phyloP scores from a whole-genome alignment of 352 stramenopile genomes.

The Pythium rhizo-oryzae region DNA sequence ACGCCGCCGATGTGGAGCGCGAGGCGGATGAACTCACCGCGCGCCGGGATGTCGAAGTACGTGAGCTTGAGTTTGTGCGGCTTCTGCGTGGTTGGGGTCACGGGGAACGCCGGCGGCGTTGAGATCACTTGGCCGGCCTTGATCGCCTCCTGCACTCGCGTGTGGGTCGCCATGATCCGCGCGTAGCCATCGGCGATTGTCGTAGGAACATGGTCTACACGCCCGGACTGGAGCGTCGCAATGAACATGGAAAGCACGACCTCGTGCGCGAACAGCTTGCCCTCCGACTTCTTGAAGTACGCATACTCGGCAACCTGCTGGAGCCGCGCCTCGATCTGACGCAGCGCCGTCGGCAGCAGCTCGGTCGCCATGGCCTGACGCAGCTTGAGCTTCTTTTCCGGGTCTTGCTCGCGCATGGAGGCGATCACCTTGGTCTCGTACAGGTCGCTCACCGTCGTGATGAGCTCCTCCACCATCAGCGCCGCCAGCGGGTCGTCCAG shows the following conservation, averaged over 20 bases:
- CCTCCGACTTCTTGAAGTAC: neutral
- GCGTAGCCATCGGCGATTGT: constrained; percentile 8
- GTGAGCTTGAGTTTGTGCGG: constrained; percentile 2
- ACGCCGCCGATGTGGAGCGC: constrained; percentile 35
- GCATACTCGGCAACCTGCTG: neutral
- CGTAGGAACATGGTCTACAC: constrained; percentile 12
- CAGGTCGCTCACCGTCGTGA: constrained; percentile 31
- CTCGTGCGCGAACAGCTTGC: neutral
- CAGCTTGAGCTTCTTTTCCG: constrained; percentile 20
- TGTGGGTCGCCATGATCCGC: neutral
- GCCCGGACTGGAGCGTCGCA: neutral
- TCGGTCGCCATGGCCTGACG: neutral
- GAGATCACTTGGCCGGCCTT: neutral
- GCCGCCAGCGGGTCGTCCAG: constrained; percentile 18
- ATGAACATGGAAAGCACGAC: constrained; percentile 9
- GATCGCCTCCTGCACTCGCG: neutral
- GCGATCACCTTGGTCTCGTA: constrained; percentile 9
- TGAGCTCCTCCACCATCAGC: constrained; percentile 33
- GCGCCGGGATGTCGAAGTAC: constrained; percentile 13
- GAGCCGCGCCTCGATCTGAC: neutral
- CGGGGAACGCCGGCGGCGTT: neutral
- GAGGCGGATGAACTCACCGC: constrained; percentile 20
- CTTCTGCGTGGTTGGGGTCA: neutral
- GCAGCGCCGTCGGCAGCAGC: neutral
- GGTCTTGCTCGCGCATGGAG: neutral